Percentiles rank a stretch among this genome's conserved stretches.
Conservation (phyloP, 305 asterid species). For the Lippia alba region DNA sequence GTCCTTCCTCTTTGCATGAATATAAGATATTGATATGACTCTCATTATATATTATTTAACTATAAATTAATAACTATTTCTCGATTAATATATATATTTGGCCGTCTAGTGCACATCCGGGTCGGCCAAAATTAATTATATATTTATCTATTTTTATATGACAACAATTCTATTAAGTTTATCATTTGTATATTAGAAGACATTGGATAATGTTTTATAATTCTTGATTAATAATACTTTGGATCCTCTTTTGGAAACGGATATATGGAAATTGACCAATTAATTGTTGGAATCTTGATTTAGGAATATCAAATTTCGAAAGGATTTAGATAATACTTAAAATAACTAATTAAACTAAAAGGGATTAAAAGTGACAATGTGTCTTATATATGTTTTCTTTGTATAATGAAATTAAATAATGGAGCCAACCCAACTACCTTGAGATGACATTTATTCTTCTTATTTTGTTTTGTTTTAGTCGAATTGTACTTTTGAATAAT, state of each 20-base stretch:
- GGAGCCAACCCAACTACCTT: constrained; percentile 3
- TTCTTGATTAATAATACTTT: neutral
- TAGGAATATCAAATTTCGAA: neutral
- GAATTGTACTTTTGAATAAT: neutral
- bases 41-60: constrained; percentile 13
- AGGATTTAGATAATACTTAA: neutral
- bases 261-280: constrained; percentile 4
- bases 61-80: neutral
- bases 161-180: neutral
- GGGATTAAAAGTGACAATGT: constrained; percentile 32
- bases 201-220: neutral
- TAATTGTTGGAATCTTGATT: neutral
- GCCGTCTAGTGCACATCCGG: constrained; percentile 34
- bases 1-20: constrained; percentile 26
- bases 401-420: neutral
- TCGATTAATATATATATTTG: constrained; percentile 7
- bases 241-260: neutral
- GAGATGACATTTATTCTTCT: constrained; percentile 23
- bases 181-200: too few relatives aligned
- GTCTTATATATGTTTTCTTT: constrained; percentile 35
- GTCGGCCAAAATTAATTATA: constrained; percentile 14
- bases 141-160: neutral
- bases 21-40: constrained; percentile 38
- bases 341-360: constrained; percentile 18
- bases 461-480: neutral